Evolutionary conservation across 1,139 yeast genomes (phyloP), one percentile per base, ranked within the genome.

Genomic region (Scheffersomyces illinoinensis): DNA sequence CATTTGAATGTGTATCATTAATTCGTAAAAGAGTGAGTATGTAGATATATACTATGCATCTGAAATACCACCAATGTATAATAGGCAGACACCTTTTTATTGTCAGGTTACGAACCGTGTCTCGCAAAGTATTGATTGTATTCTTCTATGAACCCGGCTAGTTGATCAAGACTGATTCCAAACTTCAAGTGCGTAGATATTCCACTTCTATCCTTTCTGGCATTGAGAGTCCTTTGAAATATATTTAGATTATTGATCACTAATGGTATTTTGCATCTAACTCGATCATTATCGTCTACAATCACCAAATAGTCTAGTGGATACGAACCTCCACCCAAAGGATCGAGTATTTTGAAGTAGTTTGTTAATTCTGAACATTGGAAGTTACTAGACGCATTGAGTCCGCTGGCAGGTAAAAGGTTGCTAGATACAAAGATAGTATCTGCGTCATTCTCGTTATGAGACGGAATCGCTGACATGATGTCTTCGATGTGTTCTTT

Each of bases 251-350:
- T 58, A 53, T 54, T 54, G 6, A 58, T 47, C 39, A 59, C 59
- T n/a, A 64, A 48, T 21, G 79, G 77, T 1, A 71, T 53, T 55
- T 67, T 64, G 50, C 72, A 68, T 53, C 75, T 59, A 2, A 75
- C 62, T 8, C 59, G 54, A 52, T 74, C 71, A 4, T 65, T 53
- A 5, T 57, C 50, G 58, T 76, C 77, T 33, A 79, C 68, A 0
- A 82, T 62, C 7, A 81, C 57, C 52, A 83, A 66, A 56, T 76
- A 73, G 53, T 81, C 79, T 48, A 82, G 64, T 0, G 87, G 86
- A 63, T 79, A 83, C n/a, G 69, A 55, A 0, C 85, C 86, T 12
- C 86, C 87, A 10, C 87, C 86, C 23, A 83, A 62, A 0, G 87
- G 87, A 63, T 83, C 84, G 47, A 75, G 61, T 8, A 81, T 61